phyloP scores from a whole-genome alignment of 768 basidiomycete genomes.

The Leucocoprinus sp. region DNA sequence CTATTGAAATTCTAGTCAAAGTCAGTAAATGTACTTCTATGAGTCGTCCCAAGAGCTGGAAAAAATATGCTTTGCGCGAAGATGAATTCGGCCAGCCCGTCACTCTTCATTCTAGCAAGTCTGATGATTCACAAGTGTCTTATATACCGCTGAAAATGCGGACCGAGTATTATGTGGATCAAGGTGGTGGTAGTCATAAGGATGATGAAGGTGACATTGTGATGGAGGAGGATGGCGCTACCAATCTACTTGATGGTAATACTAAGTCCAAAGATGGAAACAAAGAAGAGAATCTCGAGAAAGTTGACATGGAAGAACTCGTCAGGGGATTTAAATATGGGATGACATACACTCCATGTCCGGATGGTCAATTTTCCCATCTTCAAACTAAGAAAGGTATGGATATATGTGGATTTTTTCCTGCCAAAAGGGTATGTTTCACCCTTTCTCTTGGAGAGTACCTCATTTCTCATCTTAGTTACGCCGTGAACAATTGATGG shows the following conservation, averaged over 20 bases:
- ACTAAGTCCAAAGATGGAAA: constrained; percentile 20
- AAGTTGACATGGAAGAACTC: constrained; percentile 73
- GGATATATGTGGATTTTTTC: constrained; percentile 83
- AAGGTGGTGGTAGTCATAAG: constrained; percentile 27
- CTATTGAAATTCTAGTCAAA: constrained; percentile 66
- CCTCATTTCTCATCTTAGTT: constrained; percentile 38
- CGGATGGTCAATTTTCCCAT: constrained; percentile 74
- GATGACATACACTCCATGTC: constrained; percentile 77
- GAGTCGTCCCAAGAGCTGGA: constrained; percentile 66
- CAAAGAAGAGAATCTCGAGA: constrained; percentile 33
- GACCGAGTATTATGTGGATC: constrained; percentile 52
- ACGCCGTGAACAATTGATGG: constrained; percentile 74
- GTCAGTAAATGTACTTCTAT: constrained; percentile 74
- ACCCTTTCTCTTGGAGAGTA: constrained; percentile 1
- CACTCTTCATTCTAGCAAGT: constrained; percentile 28
- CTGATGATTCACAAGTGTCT: constrained; percentile 22
- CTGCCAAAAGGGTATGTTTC: constrained; percentile 46
- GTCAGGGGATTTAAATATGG: constrained; percentile 86
- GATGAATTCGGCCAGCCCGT: constrained; percentile 25
- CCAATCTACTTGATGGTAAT: constrained; percentile 19
- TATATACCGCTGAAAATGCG: constrained; percentile 40
- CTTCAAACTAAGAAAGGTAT: constrained; percentile 77
- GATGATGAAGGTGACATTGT: constrained; percentile 34
- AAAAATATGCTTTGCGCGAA: constrained; percentile 54
- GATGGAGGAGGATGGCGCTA: constrained; percentile 30